A percentile compares a stretch with the other conserved stretches of the same genome.
Evolutionary conservation across 805 yeast species (phyloP).

Genomic region (Candida odintsovae): DNA sequence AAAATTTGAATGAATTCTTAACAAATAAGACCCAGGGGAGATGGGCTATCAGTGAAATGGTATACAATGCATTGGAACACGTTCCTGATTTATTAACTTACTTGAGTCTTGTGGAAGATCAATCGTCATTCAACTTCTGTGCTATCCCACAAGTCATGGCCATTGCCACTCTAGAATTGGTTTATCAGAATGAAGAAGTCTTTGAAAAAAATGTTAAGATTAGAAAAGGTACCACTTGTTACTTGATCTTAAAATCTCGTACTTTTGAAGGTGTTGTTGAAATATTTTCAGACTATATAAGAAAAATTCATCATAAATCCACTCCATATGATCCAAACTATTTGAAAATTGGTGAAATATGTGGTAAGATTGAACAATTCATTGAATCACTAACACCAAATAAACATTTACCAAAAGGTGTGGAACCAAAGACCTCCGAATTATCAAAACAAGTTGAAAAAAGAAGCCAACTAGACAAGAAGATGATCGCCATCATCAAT

Average conservation of each 20-base stretch:
- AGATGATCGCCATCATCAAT: conserved; percentile 20
- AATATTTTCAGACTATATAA: conserved; percentile 71
- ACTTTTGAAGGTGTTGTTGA: conserved; percentile 68
- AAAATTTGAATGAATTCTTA: conserved; percentile 53
- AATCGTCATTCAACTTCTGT: conserved; percentile 82
- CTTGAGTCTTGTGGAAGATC: conserved; percentile 71
- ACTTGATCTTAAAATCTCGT: conserved; percentile 66
- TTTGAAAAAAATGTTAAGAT: conserved; percentile 75
- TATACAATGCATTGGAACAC: conserved; percentile 72
- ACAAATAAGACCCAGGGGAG: conserved; percentile 48
- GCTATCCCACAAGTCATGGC: conserved; percentile 99
- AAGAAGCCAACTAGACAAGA: conserved; percentile 37
- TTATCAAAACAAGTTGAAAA: conserved; percentile 34
- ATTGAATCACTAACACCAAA: conserved; percentile 72
- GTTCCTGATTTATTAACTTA: conserved; percentile 72
- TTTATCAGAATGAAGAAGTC: conserved; percentile 74
- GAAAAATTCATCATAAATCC: conserved; percentile 72
- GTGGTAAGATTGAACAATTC: conserved; percentile 86
- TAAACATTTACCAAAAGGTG: conserved; percentile 48
- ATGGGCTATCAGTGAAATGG: conserved; percentile 75
- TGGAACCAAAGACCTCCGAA: conserved; percentile 32
- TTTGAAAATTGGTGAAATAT: conserved; percentile 71
- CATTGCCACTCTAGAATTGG: conserved; percentile 83
- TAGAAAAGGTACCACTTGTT: conserved; percentile 82
- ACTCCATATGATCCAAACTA: conserved; percentile 82